Evolutionary conservation across 2,329 filamentous ascomycete species (phyloP), one percentile per base, ranked within the genome.

Genomic region (Cytospora piceicola): DNA sequence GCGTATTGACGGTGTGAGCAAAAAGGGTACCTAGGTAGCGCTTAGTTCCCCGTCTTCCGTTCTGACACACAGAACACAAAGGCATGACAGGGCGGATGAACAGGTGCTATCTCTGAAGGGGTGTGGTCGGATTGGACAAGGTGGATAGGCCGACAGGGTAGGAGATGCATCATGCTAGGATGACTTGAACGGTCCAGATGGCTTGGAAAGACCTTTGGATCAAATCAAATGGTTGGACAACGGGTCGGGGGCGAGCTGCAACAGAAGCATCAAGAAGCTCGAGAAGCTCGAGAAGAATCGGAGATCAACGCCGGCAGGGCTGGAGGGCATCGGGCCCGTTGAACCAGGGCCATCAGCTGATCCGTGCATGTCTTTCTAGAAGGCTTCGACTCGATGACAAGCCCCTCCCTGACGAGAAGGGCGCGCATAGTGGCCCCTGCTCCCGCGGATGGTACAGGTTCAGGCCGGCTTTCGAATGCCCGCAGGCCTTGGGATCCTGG

Each of bases 351-450:
- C 67, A 32, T 34, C 27, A 4, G 36, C 22, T 67, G 67, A 57
- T 42, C 65, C 53, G 65, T 67, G 67, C 58, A 27, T 24, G 2
- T 11, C 53, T 61, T 68, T 68, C 67, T 67, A 68, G 67, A 68
- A 68, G 65, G 36, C 55, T 67, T 68, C 58, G 65, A 67, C 52
- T 46, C 58, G 62, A 63, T 36, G 65, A 52, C 53, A 49, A 14
- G 46, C 46, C 46, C 46, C 46, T 49, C 46, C 46, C 24, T 49
- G 39, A 46, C 32, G 57, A 59, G 54, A 36, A 56, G 36, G 49
- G 65, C 32, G 36, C 65, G 39, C 52, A 34, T 6, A 32, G 34
- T 65, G 65, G 65, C 52, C 66, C 60, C 60, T 66, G 66, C 63
- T 57, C 11, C 56, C 63, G 60, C 63, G 66, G 63, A 57, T 53